Evolutionary conservation across 768 basidiomycete species (phyloP).

Genomic region (Lenzites betulinus): DNA sequence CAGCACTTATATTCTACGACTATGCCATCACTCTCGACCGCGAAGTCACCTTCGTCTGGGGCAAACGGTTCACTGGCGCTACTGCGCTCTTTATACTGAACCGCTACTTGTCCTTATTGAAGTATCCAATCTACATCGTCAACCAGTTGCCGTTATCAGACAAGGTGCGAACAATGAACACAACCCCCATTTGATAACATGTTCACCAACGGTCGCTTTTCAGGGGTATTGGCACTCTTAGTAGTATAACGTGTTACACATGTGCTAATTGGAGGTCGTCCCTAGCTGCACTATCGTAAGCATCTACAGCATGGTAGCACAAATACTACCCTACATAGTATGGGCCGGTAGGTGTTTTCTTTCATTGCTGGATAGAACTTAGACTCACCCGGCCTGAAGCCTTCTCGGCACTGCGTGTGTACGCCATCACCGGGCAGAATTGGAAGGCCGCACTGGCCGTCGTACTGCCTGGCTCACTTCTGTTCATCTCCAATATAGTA

Average conservation of each 20-base stretch:
- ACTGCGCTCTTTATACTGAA: conserved; percentile 10
- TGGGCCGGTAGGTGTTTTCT: neutral
- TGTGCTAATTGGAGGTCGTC: neutral
- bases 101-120: conserved; percentile 8
- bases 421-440: conserved; percentile 4
- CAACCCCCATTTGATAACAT: too few relatives aligned
- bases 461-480: neutral
- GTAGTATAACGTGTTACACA: too few relatives aligned
- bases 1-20: conserved; percentile 15
- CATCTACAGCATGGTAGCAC: neutral
- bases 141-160: neutral
- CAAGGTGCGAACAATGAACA: neutral
- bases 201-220: too few relatives aligned
- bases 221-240: too few relatives aligned
- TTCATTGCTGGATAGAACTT: neutral
- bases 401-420: conserved; percentile 10
- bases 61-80: conserved; percentile 3
- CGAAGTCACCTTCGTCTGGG: conserved; percentile 9
- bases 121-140: conserved; percentile 3
- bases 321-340: conserved; percentile 5
- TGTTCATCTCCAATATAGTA: conserved; percentile 9
- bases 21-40: conserved; percentile 7
- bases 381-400: neutral
- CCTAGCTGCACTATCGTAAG: neutral
- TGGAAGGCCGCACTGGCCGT: neutral